Evolutionary conservation across 495 filamentous ascomycete genomes (phyloP), one percentile per base, ranked within the genome.

Genomic region (Chlorociboria aeruginascens): DNA sequence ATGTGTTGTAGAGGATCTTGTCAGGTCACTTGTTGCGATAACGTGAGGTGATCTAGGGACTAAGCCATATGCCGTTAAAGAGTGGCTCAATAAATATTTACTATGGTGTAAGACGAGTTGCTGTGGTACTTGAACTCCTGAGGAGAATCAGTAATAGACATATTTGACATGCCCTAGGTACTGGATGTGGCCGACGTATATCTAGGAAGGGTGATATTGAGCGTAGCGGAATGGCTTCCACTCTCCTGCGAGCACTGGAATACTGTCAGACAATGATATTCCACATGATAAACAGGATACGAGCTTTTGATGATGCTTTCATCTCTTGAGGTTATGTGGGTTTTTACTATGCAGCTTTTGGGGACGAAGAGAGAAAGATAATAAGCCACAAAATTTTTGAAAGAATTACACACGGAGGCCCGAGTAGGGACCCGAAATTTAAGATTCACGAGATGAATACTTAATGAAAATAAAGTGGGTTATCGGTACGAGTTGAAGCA

Each of bases 61-160:
- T 6, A 36, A 31, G n/a, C 17, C 48, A 11, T 36, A 17, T 9
- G 12, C 30, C 3, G 35, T 53, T 3, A 51, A 56, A 36, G 29
- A 20, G 7, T 37, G 31, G 8, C 49, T 56, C 7, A 37, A 20
- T 29, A 39, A 51, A 9, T 37, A 32, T 28, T 46, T 93, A 33
- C 83, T 89, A 51, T 82, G 89, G 38, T 83, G 84, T 14, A 82
- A 86, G 59, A 75, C 92, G 88, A 86, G 86, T 82, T 12, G 86
- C 86, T 6, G 77, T 86, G 31, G 66, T 87, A 0, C 68, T 87
- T 25, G 20, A 25, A 25, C 1, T 4, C 20, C 20, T 4, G 20
- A 25, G 1, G 20, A 25, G 20, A 25, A 25, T 25, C 20, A 25
- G 20, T 25, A 25, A 4, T 25, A 25, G 20, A 1, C 20, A 25